phyloP scores from a whole-genome alignment of 495 filamentous ascomycete genomes.

The Amniculicola lignicola region DNA sequence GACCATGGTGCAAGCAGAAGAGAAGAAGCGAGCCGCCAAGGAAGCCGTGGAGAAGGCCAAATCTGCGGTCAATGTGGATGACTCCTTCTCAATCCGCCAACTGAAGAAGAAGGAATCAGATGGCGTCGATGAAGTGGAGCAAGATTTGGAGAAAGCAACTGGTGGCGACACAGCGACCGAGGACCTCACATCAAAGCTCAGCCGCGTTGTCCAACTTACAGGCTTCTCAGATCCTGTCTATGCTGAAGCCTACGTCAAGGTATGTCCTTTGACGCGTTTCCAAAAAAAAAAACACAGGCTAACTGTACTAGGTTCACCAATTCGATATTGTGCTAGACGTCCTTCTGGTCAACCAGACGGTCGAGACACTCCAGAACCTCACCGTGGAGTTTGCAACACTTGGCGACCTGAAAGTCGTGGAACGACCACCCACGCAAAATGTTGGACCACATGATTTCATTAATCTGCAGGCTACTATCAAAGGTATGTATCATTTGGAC shows the following conservation, averaged over 20 bases:
- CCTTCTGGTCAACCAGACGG: conserved; percentile 94
- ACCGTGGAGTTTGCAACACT: conserved; percentile 97
- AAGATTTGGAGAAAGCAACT: conserved; percentile 90
- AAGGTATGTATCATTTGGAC: conserved; percentile 47
- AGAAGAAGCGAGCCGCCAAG: conserved; percentile 92
- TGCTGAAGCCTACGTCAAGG: conserved; percentile 93
- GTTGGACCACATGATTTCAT: conserved; percentile 92
- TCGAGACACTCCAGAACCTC: conserved; percentile 93
- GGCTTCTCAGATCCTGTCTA: conserved; percentile 99
- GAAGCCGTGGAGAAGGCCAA: conserved; percentile 90
- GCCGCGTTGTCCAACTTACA: conserved; percentile 92
- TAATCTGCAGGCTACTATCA: conserved; percentile 98
- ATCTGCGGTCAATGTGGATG: conserved; percentile 90
- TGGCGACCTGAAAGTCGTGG: conserved; percentile 96
- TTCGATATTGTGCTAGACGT: conserved; percentile 99
- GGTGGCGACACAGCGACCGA: conserved; percentile 83
- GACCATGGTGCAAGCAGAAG: conserved; percentile 96
- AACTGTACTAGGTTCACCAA: conserved; percentile 65
- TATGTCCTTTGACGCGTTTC: not conserved
- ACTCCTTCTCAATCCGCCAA: conserved; percentile 88
- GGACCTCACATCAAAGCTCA: conserved; percentile 88
- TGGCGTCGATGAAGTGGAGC: conserved; percentile 77
- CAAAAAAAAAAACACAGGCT: no score
- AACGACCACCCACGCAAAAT: conserved; percentile 93
- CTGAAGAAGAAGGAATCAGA: conserved; percentile 83